Conservation (phyloP, 768 basidiomycete species). For the Lactarius sp. region DNA sequence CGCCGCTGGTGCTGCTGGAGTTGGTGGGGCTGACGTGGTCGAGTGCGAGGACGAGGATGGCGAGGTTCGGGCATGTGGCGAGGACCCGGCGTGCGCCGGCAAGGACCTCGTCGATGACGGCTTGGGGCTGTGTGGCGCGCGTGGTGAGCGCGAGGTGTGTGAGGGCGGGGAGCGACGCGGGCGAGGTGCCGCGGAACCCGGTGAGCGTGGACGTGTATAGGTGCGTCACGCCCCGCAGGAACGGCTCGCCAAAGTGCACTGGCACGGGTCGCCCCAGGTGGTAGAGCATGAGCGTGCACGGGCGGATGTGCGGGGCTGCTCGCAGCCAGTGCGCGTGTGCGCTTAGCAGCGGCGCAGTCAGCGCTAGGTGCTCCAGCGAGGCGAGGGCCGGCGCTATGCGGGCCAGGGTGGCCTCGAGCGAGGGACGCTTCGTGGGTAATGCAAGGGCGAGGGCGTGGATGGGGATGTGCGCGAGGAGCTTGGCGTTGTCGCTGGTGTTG, state of each 20-base stretch:
- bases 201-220: slow-evolving; percentile 24
- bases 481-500: not conserved
- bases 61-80: slow-evolving; percentile 12
- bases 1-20: not conserved
- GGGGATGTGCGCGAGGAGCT: slow-evolving; percentile 8
- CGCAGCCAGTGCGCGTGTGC: slow-evolving; percentile 27
- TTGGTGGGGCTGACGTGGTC: not conserved
- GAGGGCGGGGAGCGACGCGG: slow-evolving; percentile 14
- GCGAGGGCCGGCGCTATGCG: slow-evolving; percentile 17
- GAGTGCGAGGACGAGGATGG: slow-evolving; percentile 22
- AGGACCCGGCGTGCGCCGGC: slow-evolving; percentile 7
- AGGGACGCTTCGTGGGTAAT: slow-evolving; percentile 22
- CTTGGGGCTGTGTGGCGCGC: slow-evolving; percentile 13
- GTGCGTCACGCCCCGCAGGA: slow-evolving; percentile 18
- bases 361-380: slow-evolving; percentile 18
- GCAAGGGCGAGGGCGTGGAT: slow-evolving; percentile 25
- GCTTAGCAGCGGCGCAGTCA: slow-evolving; percentile 24
- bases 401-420: slow-evolving; percentile 21
- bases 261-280: slow-evolving; percentile 24
- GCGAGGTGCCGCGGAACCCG: slow-evolving; percentile 22
- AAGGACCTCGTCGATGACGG: slow-evolving; percentile 9
- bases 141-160: slow-evolving; percentile 23
- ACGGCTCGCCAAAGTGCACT: slow-evolving; percentile 22
- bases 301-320: slow-evolving; percentile 8
- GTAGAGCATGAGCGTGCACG: slow-evolving; percentile 25